These are phyloP conservation scores for Penicillium chermesinum DNA, from an alignment of 495 filamentous ascomycete genomes.

Conservation along the genomic window DNA sequence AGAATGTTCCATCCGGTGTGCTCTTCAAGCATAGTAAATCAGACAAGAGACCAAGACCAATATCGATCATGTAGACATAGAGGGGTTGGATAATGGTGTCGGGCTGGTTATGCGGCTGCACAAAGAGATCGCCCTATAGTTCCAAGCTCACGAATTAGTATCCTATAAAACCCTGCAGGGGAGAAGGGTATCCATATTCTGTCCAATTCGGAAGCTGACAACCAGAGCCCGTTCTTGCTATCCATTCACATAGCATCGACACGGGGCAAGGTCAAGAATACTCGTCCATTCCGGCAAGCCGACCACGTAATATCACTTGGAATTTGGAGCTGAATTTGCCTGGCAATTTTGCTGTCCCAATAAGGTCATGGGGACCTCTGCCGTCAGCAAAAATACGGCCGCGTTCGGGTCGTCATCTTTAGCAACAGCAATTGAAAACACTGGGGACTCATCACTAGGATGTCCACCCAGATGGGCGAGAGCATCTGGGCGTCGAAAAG, in stretches of 20 bases:
- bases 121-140: background rate
- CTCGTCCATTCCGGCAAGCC: conserved; percentile 1
- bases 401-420: conserved; percentile 1
- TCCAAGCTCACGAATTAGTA: background rate
- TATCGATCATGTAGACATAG: conserved; percentile 4
- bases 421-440: conserved; percentile 1
- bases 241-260: conserved; percentile 8
- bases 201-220: conserved; percentile 4
- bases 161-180: background rate
- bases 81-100: conserved; percentile 3
- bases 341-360: conserved; percentile 1
- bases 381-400: background rate
- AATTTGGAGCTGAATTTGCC: background rate
- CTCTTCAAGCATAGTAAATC: conserved; percentile 2
- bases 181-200: background rate
- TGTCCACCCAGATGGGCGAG: background rate
- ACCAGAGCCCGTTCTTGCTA: conserved; percentile 2
- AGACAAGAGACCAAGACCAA: background rate
- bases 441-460: conserved; percentile 5
- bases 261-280: background rate
- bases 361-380: conserved; percentile 1
- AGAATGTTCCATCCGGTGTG: too few relatives aligned
- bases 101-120: background rate
- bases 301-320: conserved; percentile 3
- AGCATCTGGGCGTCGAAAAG: background rate